Percentiles rank a stretch among this genome's conserved stretches.
These are phyloP conservation scores for Kwoniella dejecticola DNA, from an alignment of 768 basidiomycete species.

Conservation along the genomic window DNA sequence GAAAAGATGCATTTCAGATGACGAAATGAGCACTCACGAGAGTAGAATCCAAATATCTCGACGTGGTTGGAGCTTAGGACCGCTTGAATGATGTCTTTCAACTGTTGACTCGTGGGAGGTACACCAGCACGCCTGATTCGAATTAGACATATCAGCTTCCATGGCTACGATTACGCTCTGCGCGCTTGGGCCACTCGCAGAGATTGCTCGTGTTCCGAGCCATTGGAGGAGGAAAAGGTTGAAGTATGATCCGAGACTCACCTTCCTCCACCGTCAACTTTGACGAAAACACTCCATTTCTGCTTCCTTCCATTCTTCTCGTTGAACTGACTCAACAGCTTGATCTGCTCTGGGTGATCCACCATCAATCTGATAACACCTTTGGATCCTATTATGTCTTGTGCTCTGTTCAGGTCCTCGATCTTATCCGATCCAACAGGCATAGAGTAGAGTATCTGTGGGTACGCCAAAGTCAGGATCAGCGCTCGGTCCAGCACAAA, in stretches of 20 bases:
- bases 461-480: background rate
- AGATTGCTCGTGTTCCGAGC: too few species aligned
- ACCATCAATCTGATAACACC: constrained; percentile 69
- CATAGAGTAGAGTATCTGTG: constrained; percentile 76
- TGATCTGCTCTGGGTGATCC: constrained; percentile 74
- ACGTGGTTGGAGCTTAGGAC: constrained; percentile 64
- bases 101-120: constrained; percentile 61
- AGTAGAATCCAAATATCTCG: constrained; percentile 79
- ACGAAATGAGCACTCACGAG: constrained; percentile 62
- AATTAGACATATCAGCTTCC: constrained; percentile 1
- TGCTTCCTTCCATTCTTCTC: constrained; percentile 52
- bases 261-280: constrained; percentile 76
- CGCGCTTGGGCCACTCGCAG: too few species aligned
- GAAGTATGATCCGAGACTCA: constrained; percentile 56
- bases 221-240: too few species aligned
- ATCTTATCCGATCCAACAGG: constrained; percentile 73
- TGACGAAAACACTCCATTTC: constrained; percentile 77
- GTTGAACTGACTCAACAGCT: constrained; percentile 64
- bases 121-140: constrained; percentile 71
- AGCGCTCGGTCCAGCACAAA: background rate
- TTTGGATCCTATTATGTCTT: constrained; percentile 64
- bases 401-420: constrained; percentile 66
- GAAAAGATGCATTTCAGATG: too few species aligned
- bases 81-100: constrained; percentile 63
- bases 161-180: too few species aligned